Evolutionary conservation across 2,329 filamentous ascomycete species (phyloP).

Genomic region (Neofusicoccum umdonicola): DNA sequence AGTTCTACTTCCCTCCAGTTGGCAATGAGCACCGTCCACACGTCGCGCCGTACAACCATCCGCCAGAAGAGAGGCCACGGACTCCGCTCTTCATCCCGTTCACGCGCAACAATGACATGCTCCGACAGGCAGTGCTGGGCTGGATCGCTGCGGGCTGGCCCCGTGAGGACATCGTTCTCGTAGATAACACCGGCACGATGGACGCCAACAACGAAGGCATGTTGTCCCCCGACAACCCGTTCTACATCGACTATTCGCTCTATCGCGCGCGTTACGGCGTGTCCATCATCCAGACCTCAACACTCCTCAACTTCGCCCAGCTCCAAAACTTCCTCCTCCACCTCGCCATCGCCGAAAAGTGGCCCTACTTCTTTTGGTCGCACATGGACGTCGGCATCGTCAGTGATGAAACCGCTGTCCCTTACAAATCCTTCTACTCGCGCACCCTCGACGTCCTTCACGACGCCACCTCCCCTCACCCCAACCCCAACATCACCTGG

Average conservation of each 20-base stretch:
- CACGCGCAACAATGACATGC: slow-evolving; percentile 55
- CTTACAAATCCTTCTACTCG: slow-evolving; percentile 32
- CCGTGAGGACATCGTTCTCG: slow-evolving; percentile 54
- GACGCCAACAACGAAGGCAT: slow-evolving; percentile 50
- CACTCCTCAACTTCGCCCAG: slow-evolving; percentile 55
- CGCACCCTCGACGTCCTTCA: slow-evolving; percentile 25
- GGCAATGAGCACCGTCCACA: slow-evolving; percentile 14
- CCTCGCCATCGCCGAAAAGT: slow-evolving; percentile 44
- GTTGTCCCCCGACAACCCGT: slow-evolving; percentile 55
- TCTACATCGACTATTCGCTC: slow-evolving; percentile 54
- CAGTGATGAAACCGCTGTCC: slow-evolving; percentile 37
- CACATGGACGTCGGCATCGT: slow-evolving; percentile 56
- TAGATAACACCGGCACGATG: slow-evolving; percentile 60
- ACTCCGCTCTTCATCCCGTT: slow-evolving; percentile 60
- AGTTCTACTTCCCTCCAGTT: slow-evolving; percentile 20
- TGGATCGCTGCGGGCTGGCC: slow-evolving; percentile 63
- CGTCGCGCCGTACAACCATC: slow-evolving; percentile 18
- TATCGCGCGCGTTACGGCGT: slow-evolving; percentile 45
- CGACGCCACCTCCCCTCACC: slow-evolving; percentile 2
- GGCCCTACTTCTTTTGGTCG: slow-evolving; percentile 56
- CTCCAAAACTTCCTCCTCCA: slow-evolving; percentile 55
- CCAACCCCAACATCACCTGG: slow-evolving; percentile 7
- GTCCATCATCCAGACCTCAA: slow-evolving; percentile 51
- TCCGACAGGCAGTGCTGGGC: slow-evolving; percentile 55
- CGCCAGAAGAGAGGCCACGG: slow-evolving; percentile 15